Conservation (phyloP, 2,329 filamentous ascomycete species). For the Macrophomina tecta region DNA sequence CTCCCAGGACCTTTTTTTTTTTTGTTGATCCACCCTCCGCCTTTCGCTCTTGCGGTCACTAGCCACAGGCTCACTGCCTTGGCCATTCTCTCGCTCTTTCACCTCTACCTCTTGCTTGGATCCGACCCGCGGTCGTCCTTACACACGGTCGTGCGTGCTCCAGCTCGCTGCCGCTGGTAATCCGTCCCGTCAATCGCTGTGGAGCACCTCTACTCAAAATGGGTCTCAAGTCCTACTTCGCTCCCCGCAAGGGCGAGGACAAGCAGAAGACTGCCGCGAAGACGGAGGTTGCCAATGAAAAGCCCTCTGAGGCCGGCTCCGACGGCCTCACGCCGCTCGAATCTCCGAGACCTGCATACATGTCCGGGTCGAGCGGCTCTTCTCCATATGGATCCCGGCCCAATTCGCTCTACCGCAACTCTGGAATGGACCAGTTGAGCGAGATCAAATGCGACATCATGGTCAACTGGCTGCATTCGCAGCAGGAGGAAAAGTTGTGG, state of each 20-base stretch:
- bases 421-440: slow-evolving; percentile 51
- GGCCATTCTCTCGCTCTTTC: slow-evolving; percentile 4
- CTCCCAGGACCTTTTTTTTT: slow-evolving; percentile 1
- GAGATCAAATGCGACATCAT: slow-evolving; percentile 67
- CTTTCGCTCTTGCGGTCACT: slow-evolving; percentile 9
- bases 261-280: slow-evolving; percentile 14
- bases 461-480: slow-evolving; percentile 68
- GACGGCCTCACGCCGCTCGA: slow-evolving; percentile 14
- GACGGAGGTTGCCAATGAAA: slow-evolving; percentile 10
- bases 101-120: background rate
- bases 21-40: slow-evolving; percentile 5
- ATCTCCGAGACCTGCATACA: slow-evolving; percentile 9
- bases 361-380: slow-evolving; percentile 8
- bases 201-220: background rate
- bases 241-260: slow-evolving; percentile 21
- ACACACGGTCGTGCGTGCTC: background rate
- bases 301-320: background rate
- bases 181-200: background rate
- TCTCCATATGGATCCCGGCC: slow-evolving; percentile 32
- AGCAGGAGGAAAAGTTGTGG: slow-evolving; percentile 64
- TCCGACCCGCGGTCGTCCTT: background rate
- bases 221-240: slow-evolving; percentile 26
- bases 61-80: background rate
- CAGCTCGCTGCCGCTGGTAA: background rate
- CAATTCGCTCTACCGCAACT: slow-evolving; percentile 46